Base-by-base conservation (phyloP, 345 rosid genomes). In the Brassica rapa region DNA sequence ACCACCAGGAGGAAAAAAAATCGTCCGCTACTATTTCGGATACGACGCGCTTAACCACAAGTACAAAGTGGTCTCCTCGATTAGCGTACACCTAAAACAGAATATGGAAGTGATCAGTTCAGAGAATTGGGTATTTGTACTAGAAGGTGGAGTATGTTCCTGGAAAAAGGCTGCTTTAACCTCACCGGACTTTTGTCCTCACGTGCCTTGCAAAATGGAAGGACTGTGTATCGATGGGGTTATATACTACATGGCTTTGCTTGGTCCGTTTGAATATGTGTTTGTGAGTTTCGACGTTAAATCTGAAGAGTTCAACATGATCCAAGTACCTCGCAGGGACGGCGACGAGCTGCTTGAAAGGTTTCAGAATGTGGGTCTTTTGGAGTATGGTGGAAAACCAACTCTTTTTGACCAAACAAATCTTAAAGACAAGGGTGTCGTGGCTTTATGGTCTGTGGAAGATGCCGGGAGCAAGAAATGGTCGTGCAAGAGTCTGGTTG, bases 251-350 rank as follows among this genome's bases (percentile, higher is more conserved):
- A 0, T 69, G 46, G 73, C 10, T 69, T 32, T 5, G 35, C 33
- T 30, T 30, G 33, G 3, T 30, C 33, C 3, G 3, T 30, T 3
- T 32, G 4, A 5, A 8, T 49, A 0, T 43, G n/a, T 21, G 6
- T 5, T 55, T 70, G 64, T 55, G 1, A 70, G 73, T 21, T 70
- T 70, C 32, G 10, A 70, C 63, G 11, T 70, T 21, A 33, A 30
- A 16, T 70, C 49, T 16, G 32, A 21, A 30, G 73, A 30, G 10
- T 69, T 53, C 46, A 53, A 53, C 56, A 30, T 19, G 73, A 53
- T 69, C 29, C 72, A 9, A 4, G 4, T 46, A 25, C 60, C 72
- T 19, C 21, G 21, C 21, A 19, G 21, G 21, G 21, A 19, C 21
- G 21, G 21, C 21, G 21, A 19, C 14, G 10, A 12, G 56, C 55